Conservation (phyloP, 2,329 filamentous ascomycete genomes). For the Penicillium sp. region DNA sequence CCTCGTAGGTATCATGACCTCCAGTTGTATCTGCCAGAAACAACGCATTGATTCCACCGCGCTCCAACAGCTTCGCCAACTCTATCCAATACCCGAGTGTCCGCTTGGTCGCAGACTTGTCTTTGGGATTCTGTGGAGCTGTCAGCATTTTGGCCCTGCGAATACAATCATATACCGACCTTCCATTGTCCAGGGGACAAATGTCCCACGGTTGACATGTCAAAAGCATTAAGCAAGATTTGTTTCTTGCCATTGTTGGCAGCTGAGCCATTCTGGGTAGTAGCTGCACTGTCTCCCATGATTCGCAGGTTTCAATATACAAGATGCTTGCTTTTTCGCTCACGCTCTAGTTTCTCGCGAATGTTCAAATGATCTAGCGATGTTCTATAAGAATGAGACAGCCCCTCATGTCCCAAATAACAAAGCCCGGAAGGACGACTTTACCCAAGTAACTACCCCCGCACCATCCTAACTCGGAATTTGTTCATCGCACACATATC, state of each 20-base stretch:
- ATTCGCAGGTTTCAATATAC: neutral
- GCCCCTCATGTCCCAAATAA: neutral
- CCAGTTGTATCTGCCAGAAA: conserved; percentile 67
- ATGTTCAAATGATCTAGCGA: neutral
- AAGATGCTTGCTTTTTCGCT: neutral
- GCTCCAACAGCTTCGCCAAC: conserved; percentile 60
- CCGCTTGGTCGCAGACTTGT: conserved; percentile 60
- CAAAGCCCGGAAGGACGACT: neutral
- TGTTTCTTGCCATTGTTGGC: conserved; percentile 45
- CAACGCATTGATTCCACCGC: conserved; percentile 61
- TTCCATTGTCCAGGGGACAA: conserved; percentile 67
- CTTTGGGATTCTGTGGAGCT: conserved; percentile 53
- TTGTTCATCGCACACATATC: conserved; percentile 7
- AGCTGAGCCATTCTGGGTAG: conserved; percentile 17
- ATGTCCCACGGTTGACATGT: conserved; percentile 65
- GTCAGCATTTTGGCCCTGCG: neutral
- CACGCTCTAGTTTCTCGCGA: neutral
- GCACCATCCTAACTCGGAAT: neutral
- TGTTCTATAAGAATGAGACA: neutral
- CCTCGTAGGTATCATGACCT: conserved; percentile 62
- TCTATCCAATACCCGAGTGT: conserved; percentile 63
- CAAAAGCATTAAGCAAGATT: conserved; percentile 63
- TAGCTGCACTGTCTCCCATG: conserved; percentile 15
- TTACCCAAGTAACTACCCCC: neutral
- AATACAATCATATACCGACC: conserved; percentile 34